Evolutionary conservation across 495 filamentous ascomycete species (phyloP), one percentile per base, ranked within the genome.

Genomic region (Darksidea phi): DNA sequence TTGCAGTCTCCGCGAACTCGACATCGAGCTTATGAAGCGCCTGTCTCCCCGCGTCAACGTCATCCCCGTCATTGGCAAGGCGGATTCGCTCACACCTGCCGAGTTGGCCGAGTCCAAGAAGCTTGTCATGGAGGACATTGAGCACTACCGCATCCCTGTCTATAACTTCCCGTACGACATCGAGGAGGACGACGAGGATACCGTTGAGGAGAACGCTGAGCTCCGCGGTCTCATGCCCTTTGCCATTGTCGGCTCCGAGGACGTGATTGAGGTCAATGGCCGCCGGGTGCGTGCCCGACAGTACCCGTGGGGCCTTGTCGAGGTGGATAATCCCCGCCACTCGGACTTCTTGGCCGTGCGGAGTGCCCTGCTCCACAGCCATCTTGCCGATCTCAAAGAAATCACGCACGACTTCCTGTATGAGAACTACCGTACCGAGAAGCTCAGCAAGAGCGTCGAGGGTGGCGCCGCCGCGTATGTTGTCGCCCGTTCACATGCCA

Each of bases 81-180:
- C 94, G 71, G 94, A 98, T 72, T 92, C 94, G 25, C 88, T 98
- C 57, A 98, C 94, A 48, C 95, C 95, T 46, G 87, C 89, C 51
- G 94, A 98, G 77, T 85, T 97, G 54, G 94, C 94, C 55, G 95
- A 98, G 75, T 97, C 93, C 38, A 98, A 98, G 84, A 97, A 97
- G 80, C 82, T 98, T 51, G 91, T 98, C 70, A 98, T 98, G 95
- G 94, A 98, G 79, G 94, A 98, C 71, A 98, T 98, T 65, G 94
- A 98, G 75, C 94, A 98, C 77, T 98, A 98, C 82, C 89, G 94
- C 74, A 98, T 98, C 69, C 94, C 94, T 37, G 95, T 98, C 67
- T 98, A 98, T 85, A 98, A 98, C 83, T 98, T 98, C 82, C 94
- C 94, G 32, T 98, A 98, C 79, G 94, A 98, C 72, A 94, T 97